Conservation (phyloP, 2,329 filamentous ascomycete genomes). For the Pseudogymnoascus sp. region DNA sequence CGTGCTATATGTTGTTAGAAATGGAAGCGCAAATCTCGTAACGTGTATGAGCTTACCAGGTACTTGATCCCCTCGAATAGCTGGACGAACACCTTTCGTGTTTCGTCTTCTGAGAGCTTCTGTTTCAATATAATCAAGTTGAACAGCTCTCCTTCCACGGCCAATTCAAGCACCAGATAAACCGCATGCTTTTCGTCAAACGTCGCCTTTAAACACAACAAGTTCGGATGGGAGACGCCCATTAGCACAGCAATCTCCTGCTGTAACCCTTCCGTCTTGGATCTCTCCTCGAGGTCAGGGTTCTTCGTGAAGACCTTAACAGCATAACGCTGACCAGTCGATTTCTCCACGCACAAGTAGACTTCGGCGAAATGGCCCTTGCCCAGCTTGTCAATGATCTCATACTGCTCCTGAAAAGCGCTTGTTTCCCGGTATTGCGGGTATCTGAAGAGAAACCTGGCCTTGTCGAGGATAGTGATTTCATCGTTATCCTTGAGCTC, state of each 20-base stretch:
- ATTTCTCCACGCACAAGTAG: slow-evolving; percentile 81
- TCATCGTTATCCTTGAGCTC: slow-evolving; percentile 87
- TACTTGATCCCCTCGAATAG: slow-evolving; percentile 93
- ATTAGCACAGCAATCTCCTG: slow-evolving; percentile 96
- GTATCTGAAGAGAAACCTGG: slow-evolving; percentile 86
- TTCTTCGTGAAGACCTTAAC: slow-evolving; percentile 93
- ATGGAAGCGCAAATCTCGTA: neutral
- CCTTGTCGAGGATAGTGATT: slow-evolving; percentile 75
- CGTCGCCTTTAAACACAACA: slow-evolving; percentile 88
- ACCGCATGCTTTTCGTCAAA: slow-evolving; percentile 88
- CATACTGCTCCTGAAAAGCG: slow-evolving; percentile 79
- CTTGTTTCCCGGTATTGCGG: slow-evolving; percentile 66
- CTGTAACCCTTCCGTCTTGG: slow-evolving; percentile 77
- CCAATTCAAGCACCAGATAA: slow-evolving; percentile 84
- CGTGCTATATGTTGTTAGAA: slow-evolving; percentile 56
- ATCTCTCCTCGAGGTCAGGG: slow-evolving; percentile 69
- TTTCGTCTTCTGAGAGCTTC: slow-evolving; percentile 75
- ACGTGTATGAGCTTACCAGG: slow-evolving; percentile 52
- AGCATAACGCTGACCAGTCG: slow-evolving; percentile 71
- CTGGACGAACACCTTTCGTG: slow-evolving; percentile 80
- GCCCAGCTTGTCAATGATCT: slow-evolving; percentile 72
- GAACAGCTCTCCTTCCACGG: slow-evolving; percentile 88
- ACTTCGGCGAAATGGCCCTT: slow-evolving; percentile 95
- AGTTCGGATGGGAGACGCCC: slow-evolving; percentile 90
- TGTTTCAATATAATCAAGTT: slow-evolving; percentile 88